Conservation (phyloP, 768 basidiomycete genomes). For the Chiua virens region DNA sequence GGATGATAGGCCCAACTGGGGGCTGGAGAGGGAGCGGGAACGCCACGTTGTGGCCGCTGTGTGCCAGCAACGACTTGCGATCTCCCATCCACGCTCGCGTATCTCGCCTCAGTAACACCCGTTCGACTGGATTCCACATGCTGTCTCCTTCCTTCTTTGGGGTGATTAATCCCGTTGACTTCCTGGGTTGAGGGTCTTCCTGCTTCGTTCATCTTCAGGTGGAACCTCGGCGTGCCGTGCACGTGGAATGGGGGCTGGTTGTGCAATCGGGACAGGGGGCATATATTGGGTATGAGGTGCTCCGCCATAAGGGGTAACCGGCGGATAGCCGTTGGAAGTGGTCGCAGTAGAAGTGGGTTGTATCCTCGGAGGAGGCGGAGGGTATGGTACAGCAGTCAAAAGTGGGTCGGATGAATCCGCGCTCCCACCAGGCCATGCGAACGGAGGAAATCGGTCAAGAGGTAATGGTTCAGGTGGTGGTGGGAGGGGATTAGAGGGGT, state of each 20-base stretch:
- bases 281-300: conserved; percentile 15
- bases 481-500: conserved; percentile 51
- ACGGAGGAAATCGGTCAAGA: conserved; percentile 43
- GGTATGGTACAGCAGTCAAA: conserved; percentile 24
- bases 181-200: conserved; percentile 14
- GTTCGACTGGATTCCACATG: conserved; percentile 13
- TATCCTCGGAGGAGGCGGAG: conserved; percentile 25
- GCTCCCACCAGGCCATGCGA: conserved; percentile 35
- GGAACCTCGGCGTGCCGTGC: conserved; percentile 22
- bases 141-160: conserved; percentile 15
- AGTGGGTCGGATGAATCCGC: conserved; percentile 21
- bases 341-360: conserved; percentile 5
- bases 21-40: conserved; percentile 23
- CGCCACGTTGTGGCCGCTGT: conserved; percentile 30
- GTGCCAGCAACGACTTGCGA: conserved; percentile 35
- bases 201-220: conserved; percentile 23
- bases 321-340: conserved; percentile 14
- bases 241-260: conserved; percentile 20
- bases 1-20: conserved; percentile 33
- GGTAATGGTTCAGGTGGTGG: conserved; percentile 55
- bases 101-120: conserved; percentile 5
- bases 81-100: conserved; percentile 15
- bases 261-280: conserved; percentile 9
- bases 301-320: conserved; percentile 6
- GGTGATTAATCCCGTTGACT: conserved; percentile 9